phyloP scores from a whole-genome alignment of 2,329 filamentous ascomycete genomes.

The Trichoderma harzianum region DNA sequence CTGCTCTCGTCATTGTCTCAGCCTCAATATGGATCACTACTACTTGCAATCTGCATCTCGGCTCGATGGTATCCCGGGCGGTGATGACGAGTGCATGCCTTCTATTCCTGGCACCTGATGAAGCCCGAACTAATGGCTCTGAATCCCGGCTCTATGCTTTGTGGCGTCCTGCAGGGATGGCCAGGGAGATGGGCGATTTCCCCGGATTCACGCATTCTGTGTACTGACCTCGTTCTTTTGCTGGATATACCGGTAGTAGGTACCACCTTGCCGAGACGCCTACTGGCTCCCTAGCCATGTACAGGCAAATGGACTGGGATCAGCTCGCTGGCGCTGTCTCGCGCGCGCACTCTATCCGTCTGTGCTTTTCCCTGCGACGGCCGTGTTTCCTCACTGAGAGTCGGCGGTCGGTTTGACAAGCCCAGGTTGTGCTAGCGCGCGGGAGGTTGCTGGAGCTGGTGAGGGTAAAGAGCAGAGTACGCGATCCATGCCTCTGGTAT shows the following conservation, averaged over 20 bases:
- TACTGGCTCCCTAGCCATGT: neutral
- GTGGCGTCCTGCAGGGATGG: neutral
- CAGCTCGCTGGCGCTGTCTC: neutral
- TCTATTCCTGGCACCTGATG: neutral
- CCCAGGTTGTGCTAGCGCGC: conserved; percentile 1
- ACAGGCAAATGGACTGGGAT: neutral
- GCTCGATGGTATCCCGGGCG: neutral
- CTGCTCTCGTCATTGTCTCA: neutral
- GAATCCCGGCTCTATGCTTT: neutral
- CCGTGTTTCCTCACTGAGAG: conserved; percentile 6
- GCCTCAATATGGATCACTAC: neutral
- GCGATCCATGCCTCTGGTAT: neutral
- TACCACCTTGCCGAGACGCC: neutral
- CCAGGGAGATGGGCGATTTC: neutral
- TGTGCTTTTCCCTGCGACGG: neutral
- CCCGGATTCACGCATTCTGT: conserved; percentile 1
- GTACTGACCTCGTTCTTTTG: neutral
- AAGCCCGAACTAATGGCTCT: neutral
- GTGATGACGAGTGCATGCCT: neutral
- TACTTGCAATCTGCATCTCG: neutral
- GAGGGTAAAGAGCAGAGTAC: neutral
- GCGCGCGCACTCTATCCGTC: neutral
- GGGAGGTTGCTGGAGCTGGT: conserved; percentile 14
- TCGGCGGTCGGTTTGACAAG: neutral
- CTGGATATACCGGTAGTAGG: neutral